Conservation (phyloP, 371 early-diverging fungal genomes). For the Cladochytrium tenue region DNA sequence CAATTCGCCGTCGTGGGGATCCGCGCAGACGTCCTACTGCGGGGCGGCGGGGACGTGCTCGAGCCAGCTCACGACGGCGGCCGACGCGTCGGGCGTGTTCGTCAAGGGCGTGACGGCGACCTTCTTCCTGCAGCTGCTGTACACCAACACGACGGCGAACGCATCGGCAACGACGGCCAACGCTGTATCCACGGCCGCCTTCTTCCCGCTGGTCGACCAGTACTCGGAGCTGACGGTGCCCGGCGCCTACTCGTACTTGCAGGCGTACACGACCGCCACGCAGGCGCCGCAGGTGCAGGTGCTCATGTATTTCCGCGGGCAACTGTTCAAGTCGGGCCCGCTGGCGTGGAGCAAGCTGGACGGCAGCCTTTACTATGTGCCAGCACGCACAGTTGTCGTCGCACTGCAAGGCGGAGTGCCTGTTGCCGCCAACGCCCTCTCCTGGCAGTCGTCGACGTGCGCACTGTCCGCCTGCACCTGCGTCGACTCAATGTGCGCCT, state of each 20-base stretch:
- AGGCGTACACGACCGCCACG: conserved; percentile 8
- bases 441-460: conserved; percentile 37
- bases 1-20: not conserved
- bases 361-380: conserved; percentile 16
- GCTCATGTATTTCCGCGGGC: conserved; percentile 21
- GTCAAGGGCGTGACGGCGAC: conserved; percentile 14
- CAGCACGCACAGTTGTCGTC: conserved; percentile 31
- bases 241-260: conserved; percentile 14
- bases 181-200: conserved; percentile 25
- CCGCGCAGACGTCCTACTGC: not conserved
- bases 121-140: conserved; percentile 24
- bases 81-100: not conserved
- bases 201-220: conserved; percentile 41
- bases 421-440: conserved; percentile 19
- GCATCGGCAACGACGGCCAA: conserved; percentile 11
- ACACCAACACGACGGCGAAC: conserved; percentile 4
- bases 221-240: conserved; percentile 36
- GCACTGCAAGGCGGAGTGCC: conserved; percentile 28
- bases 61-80: not conserved
- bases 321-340: conserved; percentile 18
- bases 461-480: conserved; percentile 38
- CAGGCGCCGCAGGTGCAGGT: conserved; percentile 21
- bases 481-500: conserved; percentile 37
- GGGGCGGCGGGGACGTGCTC: not conserved
- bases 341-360: conserved; percentile 9